Evolutionary conservation across 257 asterid species (phyloP), one percentile per base, ranked within the genome.

Genomic region (Nicotiana undulata): DNA sequence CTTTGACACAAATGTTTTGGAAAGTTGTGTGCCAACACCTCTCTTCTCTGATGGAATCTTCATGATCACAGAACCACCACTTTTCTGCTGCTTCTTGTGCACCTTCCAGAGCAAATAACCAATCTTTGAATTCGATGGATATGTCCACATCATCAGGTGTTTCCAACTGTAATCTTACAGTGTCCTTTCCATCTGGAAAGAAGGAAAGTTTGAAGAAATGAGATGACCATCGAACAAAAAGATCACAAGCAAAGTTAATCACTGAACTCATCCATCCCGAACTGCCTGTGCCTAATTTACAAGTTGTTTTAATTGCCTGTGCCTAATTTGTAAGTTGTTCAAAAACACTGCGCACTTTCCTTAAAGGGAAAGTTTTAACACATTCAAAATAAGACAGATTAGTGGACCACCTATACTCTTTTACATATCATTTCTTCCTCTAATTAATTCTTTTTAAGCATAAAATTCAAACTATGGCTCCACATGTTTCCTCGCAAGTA

Each of bases 61-160:
- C 90, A 84, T 81, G 82, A 81, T 86, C 83, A 79, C 65, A 79
- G 83, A 75, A 80, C 87, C 78, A 67, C 87, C 88, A 86, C 67
- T 88, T 89, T 75, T 87, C 91, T 55, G 76, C 87, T 76, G 89
- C 82, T 84, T 95, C 97, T 82, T 91, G 87, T 20, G 91, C 93
- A 80, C 97, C 94, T 91, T 96, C 99, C 64, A 96, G 94, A 82
- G 98, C 96, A 88, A 96, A 96, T 87, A 94, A 83, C 99, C 99
- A 96, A 84, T 96, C 97, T 86, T 89, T 92, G 82, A 96, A 85
- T 82, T 96, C 95, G 78, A 96, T 83, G 46, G 95, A 86, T 80
- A 96, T 72, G 70, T 94, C 93, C 86, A 94, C 90, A 66, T 96
- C 98, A 90, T 96, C 98, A 59, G 98, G 99, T 51, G 88, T 83